Conservation (phyloP, 2,329 filamentous ascomycete species). For the Xylariaceae sp. region DNA sequence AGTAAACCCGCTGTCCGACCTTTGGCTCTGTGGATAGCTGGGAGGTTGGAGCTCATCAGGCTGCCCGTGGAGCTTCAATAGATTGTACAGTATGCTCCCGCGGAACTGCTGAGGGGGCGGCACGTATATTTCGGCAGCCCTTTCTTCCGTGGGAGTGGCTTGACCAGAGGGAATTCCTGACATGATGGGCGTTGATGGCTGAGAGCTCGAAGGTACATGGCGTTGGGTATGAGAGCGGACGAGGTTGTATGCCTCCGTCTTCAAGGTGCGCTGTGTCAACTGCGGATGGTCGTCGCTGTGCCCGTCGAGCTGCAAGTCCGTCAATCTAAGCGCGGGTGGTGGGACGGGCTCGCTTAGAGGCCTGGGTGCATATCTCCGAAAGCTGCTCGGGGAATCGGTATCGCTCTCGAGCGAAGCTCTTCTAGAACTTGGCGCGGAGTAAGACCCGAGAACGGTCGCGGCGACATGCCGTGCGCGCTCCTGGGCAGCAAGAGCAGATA, state of each 20-base stretch:
- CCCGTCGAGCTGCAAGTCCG: conserved; percentile 6
- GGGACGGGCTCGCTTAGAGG: conserved; percentile 33
- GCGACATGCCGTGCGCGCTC: conserved; percentile 42
- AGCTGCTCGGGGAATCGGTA: conserved; percentile 30
- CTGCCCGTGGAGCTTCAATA: conserved; percentile 45
- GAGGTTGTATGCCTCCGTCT: conserved; percentile 40
- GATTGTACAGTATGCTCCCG: conserved; percentile 43
- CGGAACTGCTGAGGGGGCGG: conserved; percentile 41
- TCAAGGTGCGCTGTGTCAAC: conserved; percentile 26
- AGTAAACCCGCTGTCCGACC: conserved; percentile 30
- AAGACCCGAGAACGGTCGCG: conserved; percentile 37
- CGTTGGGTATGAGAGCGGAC: conserved; percentile 41
- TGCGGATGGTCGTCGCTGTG: conserved; percentile 13
- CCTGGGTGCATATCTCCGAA: conserved; percentile 24
- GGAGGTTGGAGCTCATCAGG: conserved; percentile 27
- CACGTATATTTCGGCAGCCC: conserved; percentile 40
- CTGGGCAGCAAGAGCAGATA: conserved; percentile 41
- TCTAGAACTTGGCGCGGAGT: conserved; percentile 35
- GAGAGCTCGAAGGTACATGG: conserved; percentile 21
- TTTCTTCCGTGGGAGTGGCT: conserved; percentile 34
- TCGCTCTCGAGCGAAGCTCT: conserved; percentile 39
- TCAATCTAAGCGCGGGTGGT: conserved; percentile 27
- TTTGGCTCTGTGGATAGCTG: conserved; percentile 28
- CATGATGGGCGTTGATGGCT: conserved; percentile 12
- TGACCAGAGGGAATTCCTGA: conserved; percentile 20